Percentiles rank a stretch among this genome's conserved stretches.
Evolutionary conservation across 2,329 filamentous ascomycete genomes (phyloP).

Genomic region (Thielaviopsis cerberus): DNA sequence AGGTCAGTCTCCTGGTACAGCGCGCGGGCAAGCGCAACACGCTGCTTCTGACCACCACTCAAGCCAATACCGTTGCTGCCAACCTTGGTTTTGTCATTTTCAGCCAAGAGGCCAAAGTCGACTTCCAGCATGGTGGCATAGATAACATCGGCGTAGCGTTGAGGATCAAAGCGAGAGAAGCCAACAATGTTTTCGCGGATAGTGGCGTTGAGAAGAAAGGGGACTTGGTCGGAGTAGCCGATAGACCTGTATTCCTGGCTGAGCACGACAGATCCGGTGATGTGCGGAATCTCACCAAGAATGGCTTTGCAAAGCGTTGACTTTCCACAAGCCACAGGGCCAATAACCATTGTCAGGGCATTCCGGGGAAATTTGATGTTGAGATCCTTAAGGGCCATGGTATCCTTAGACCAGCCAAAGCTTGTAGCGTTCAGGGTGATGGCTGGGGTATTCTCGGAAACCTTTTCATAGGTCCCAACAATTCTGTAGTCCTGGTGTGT

Average conservation of each 20-base stretch:
- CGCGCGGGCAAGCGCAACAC: conserved; percentile 25
- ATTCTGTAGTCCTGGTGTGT: conserved; percentile 8
- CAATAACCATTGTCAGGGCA: conserved; percentile 22
- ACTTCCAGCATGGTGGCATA: conserved; percentile 18
- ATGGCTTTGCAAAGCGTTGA: conserved; percentile 21
- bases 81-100: conserved; percentile 22
- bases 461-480: not conserved
- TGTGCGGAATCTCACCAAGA: conserved; percentile 17
- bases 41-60: conserved; percentile 24
- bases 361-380: conserved; percentile 17
- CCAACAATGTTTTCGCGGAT: conserved; percentile 24
- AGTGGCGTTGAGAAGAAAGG: conserved; percentile 20
- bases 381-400: conserved; percentile 17
- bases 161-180: conserved; percentile 16
- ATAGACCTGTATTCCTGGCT: conserved; percentile 9
- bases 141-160: conserved; percentile 20
- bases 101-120: conserved; percentile 18
- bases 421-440: not conserved
- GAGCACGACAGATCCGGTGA: conserved; percentile 13
- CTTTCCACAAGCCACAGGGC: conserved; percentile 22
- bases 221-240: conserved; percentile 19
- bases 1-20: conserved; percentile 23
- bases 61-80: conserved; percentile 24
- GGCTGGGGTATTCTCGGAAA: not conserved
- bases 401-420: conserved; percentile 16